Evolutionary conservation across 176 grass and related monocot genomes (phyloP), one percentile per base, ranked within the genome.

Genomic region (Oryza glaberrima): DNA sequence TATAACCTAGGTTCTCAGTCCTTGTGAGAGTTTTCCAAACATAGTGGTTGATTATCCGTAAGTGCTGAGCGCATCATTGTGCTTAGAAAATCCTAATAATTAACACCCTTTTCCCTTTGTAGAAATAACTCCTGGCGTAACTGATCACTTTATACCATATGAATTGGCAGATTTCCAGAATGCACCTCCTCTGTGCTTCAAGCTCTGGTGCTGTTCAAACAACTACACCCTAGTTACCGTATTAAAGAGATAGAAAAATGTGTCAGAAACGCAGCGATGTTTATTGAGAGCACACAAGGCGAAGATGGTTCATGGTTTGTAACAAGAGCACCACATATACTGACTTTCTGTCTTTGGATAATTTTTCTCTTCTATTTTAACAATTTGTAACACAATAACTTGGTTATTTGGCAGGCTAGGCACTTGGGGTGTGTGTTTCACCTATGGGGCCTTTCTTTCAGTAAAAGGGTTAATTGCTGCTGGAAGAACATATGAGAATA

Each of bases 271-370:
- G 36, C 77, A 64, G 15, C 80, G 2, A 74, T 54, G 11, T 92
- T 84, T 67, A 90, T 94, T 71, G 87, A 92, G 80, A 67, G 69
- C 5, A 67, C 71, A 19, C 92, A 94, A 77, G 7, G 41, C 3
- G 70, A 83, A 26, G 90, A 94, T 77, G 90, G 92, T 1, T 88
- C 90, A 64, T 94, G 92, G 92, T 94, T 19, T 81, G 9, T 40
- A 10, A 19, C 51, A 54, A 54, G 51, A 54, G 28, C 28, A 28
- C 14, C 13, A 54, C 28, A 28, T 54, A 7, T 54, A 54, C 51
- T 54, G 51, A 54, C 16, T 19, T 28, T 28, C 28, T 28, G 28
- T 28, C 28, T 0, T 5, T 54, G 51, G 13, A 54, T 75, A 49
- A 15, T 79, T 54, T 54, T 19, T 17, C 51, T 54, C 14, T 52